These are phyloP conservation scores for Hypoxylon intermedium DNA, from an alignment of 495 filamentous ascomycete genomes.

Conservation along the genomic window DNA sequence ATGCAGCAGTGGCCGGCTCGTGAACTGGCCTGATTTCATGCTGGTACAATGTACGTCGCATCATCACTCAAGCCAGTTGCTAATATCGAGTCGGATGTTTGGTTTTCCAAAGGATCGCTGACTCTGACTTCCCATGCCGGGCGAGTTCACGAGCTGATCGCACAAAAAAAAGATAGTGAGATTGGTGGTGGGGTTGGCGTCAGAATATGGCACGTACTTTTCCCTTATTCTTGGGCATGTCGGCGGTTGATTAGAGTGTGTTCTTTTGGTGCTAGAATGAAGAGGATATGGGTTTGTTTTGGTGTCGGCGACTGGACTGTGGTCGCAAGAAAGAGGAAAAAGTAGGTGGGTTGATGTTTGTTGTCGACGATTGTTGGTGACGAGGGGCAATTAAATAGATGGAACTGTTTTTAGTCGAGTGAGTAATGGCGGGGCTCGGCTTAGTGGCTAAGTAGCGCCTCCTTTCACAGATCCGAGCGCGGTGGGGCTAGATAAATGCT, in stretches of 20 bases:
- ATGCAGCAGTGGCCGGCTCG: neutral
- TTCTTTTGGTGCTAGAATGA: neutral
- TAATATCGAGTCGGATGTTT: neutral
- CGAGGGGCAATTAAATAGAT: constrained; percentile 34
- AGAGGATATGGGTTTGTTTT: constrained; percentile 1
- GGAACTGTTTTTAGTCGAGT: neutral
- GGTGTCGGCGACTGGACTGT: neutral
- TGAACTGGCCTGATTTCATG: constrained; percentile 2
- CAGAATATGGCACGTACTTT: constrained; percentile 67
- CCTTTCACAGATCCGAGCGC: constrained; percentile 6
- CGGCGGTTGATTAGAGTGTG: constrained; percentile 38
- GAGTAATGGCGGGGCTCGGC: constrained; percentile 29
- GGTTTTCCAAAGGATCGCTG: neutral
- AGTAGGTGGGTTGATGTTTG: constrained; percentile 9
- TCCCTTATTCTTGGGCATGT: constrained; percentile 98
- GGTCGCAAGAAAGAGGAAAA: constrained; percentile 4
- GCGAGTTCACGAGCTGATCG: constrained; percentile 10
- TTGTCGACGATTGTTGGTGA: constrained; percentile 28
- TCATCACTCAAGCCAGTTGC: constrained; percentile 1
- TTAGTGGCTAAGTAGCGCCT: constrained; percentile 14
- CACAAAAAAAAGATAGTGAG: constrained; percentile 16
- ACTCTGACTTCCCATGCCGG: neutral
- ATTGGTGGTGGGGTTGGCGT: constrained; percentile 37
- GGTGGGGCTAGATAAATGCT: too few species aligned
- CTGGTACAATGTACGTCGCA: neutral